phyloP scores from a whole-genome alignment of 257 asterid species.

The Solanum sitiens region DNA sequence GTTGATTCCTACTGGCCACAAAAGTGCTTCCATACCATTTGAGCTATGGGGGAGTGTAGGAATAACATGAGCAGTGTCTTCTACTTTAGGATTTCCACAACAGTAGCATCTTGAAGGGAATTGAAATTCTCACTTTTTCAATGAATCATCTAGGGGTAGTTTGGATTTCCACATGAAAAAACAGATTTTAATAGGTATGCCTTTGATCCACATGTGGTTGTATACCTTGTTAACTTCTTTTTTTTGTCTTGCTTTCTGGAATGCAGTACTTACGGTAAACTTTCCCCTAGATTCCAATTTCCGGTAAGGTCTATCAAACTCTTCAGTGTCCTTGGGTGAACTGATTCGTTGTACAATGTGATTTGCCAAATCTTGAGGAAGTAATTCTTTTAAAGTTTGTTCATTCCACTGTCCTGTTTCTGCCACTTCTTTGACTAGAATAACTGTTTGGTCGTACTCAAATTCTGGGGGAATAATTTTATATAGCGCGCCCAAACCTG shows the following conservation, averaged over 20 bases:
- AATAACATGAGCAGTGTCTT: neutral
- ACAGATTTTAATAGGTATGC: no score
- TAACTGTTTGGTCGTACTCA: no score
- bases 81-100: neutral
- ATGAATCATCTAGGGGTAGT: neutral
- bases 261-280: neutral
- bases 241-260: neutral
- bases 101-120: neutral
- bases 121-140: no score
- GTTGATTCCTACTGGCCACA: neutral
- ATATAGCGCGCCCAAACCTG: neutral
- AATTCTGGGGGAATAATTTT: no score
- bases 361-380: neutral
- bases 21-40: neutral
- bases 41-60: neutral
- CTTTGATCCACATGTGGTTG: neutral
- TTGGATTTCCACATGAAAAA: neutral
- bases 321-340: neutral
- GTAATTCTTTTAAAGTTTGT: neutral
- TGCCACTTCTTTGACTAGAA: no score
- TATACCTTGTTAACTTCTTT: no score
- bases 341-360: neutral
- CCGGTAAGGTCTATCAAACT: neutral
- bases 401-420: neutral
- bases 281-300: neutral